Base-by-base conservation (phyloP, 257 asterid genomes). In the Cynanchum wilfordii region DNA sequence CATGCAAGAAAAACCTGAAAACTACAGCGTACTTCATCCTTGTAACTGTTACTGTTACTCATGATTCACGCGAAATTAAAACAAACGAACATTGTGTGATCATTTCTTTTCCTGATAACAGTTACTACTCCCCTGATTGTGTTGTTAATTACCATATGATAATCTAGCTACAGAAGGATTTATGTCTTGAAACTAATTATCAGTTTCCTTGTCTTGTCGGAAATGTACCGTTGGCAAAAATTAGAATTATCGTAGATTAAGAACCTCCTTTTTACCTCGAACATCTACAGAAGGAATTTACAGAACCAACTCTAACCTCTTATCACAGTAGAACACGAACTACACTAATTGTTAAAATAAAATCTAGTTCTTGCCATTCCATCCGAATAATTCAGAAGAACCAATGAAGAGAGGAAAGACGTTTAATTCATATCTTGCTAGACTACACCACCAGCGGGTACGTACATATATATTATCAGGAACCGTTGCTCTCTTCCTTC, bases 31-130 rank as follows among this genome's bases (percentile, higher is more conserved):
- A 22, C 8, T 33, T 69, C 44, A 45, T 68, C 40, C 71, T 4
- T 44, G 74, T 68, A 2, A 68, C 27, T 56, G 68, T 44, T 24
- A 68, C 27, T 56, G 68, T 44, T 24, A 15, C 73, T 24, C 47
- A 42, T 8, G 2, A 9, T 54, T 40, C 77, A 65, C 54, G 25
- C 64, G 17, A 24, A 51, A 33, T 30, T 33, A 33, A 5, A 33
- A 16, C 54, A 60, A 40, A 7, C 10, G 7, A 40, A 50, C 52
- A 66, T 3, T 0, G 45, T 66, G 24, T 40, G 24, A 29, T 10
- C 63, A 4, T 36, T 10, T 30, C 38, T 7, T 33, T 17, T 51
- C 47, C 47, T 42, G 47, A 42, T 42, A 47, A 47, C 52, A 6
- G 8, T 51, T 16, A 2, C 52, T 12, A 47, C 52, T 47, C 52